Percentiles rank a stretch among this genome's conserved stretches.
Conservation (phyloP, 805 yeast genomes). For the Wickerhamomyces subpelliculosus region DNA sequence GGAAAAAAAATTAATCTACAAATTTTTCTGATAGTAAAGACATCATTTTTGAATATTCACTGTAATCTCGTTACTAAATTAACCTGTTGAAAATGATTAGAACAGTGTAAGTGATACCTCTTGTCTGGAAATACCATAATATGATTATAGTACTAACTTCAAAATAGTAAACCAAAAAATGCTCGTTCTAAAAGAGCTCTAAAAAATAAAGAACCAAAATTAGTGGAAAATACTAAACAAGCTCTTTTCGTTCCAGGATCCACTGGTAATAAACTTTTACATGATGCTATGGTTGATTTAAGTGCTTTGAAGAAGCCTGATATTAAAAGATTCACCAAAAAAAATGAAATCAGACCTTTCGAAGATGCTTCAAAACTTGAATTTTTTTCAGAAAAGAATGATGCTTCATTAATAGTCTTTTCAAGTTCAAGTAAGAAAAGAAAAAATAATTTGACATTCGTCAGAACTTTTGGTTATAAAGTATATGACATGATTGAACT, state of each 20-base stretch:
- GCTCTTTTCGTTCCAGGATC: slow-evolving; percentile 91
- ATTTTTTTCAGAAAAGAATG: slow-evolving; percentile 93
- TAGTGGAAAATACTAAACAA: slow-evolving; percentile 81
- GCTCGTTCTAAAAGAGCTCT: slow-evolving; percentile 94
- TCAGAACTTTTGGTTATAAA: slow-evolving; percentile 85
- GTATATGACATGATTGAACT: slow-evolving; percentile 93
- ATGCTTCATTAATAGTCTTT: slow-evolving; percentile 75
- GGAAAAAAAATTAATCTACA: not conserved
- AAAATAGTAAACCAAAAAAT: slow-evolving; percentile 70
- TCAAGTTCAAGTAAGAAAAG: slow-evolving; percentile 82
- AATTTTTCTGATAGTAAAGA: not conserved
- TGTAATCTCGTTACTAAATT: no score
- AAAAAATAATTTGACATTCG: slow-evolving; percentile 83
- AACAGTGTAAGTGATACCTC: slow-evolving; percentile 28
- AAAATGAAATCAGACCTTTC: slow-evolving; percentile 87
- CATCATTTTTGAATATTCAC: no score
- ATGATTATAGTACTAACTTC: slow-evolving; percentile 13
- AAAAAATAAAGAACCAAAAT: slow-evolving; percentile 80
- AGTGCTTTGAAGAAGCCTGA: slow-evolving; percentile 88
- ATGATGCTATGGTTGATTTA: slow-evolving; percentile 84
- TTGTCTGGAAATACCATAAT: not conserved
- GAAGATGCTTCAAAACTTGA: slow-evolving; percentile 83
- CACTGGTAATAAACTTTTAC: slow-evolving; percentile 69
- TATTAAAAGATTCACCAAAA: slow-evolving; percentile 78
- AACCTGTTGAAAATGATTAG: slow-evolving; percentile 30